Base-by-base conservation (phyloP, 768 basidiomycete species). In the Leccinum imitatum region DNA sequence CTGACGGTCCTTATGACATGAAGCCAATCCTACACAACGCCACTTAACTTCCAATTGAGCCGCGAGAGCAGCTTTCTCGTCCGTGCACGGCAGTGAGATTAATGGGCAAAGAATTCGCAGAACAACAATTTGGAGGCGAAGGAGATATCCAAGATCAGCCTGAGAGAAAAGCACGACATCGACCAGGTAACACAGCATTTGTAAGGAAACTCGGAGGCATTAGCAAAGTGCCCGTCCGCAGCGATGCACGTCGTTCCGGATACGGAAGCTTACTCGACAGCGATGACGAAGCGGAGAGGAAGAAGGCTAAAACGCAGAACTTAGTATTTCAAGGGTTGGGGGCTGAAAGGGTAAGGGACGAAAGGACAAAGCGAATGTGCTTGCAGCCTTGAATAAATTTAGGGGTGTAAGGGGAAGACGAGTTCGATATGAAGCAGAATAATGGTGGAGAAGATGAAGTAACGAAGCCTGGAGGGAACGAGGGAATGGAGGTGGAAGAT, bases 181-280 rank as follows among this genome's bases (percentile, higher is more conserved):
- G 3, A 78, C 77, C 50, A 84, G 82, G 90, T 92, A 53, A 41
- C 56, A 47, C 54, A 39, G 55, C 35, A 27, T 55, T 53, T 48
- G 66, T 25, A 10, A 23, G 17, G 39, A 31, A 23, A 3, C 37
- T 4, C 33, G 33, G 13, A 35, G 33, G 33, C 33, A 35, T 35
- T 35, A 35, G 13, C 5, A 35, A 13, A 33, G 31, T 31, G 31
- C 10, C 33, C 19, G 5, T 27, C 35, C 51, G 4, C 59, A 93
- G 89, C 54, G 79, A 80, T 33, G 74, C 82, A 10, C 87, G 90
- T 19, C 84, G 87, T 68, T 79, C 84, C 7, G 87, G 50, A 90
- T 98, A 57, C 87, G 91, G 25, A 88, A 84, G 62, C 83, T 96
- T 7, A 79, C 84, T 30, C 85, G 86, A 82, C 47, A 89, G 89